These are phyloP conservation scores for Linum tenue DNA, from an alignment of 345 rosid genomes.

Conservation along the genomic window DNA sequence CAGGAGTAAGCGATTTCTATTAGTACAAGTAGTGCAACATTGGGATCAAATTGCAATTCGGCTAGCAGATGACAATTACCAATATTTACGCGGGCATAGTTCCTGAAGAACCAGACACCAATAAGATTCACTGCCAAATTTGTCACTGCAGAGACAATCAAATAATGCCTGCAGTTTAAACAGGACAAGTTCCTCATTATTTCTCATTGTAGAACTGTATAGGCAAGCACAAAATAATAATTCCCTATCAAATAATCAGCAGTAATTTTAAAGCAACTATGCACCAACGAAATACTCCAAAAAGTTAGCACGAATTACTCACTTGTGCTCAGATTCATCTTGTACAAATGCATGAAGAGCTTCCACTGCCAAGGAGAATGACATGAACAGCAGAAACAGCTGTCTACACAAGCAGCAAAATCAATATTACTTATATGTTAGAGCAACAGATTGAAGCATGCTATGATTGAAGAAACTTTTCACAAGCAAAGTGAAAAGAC, in stretches of 20 bases:
- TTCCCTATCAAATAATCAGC: no score
- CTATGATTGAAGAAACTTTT: background rate
- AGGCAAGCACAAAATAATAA: background rate
- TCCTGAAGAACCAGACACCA: slow-evolving; percentile 98
- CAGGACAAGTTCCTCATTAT: background rate
- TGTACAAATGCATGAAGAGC: slow-evolving; percentile 98
- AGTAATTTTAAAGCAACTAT: background rate
- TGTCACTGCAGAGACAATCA: slow-evolving; percentile 94
- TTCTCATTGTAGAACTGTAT: background rate
- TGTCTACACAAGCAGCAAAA: slow-evolving; percentile 85
- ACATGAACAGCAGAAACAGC: slow-evolving; percentile 98
- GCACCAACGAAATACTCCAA: background rate
- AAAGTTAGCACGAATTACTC: slow-evolving; percentile 24
- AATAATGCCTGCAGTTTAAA: slow-evolving; percentile 62
- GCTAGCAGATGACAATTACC: slow-evolving; percentile 35
- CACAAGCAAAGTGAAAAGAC: background rate
- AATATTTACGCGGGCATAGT: slow-evolving; percentile 80
- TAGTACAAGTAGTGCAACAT: background rate
- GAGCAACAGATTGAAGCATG: slow-evolving; percentile 11
- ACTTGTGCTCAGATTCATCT: slow-evolving; percentile 99
- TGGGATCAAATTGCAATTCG: background rate
- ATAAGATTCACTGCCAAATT: slow-evolving; percentile 83
- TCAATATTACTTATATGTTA: slow-evolving; percentile 38
- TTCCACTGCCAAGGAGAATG: slow-evolving; percentile 95
- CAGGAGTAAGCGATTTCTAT: background rate